A percentile compares a stretch with the other conserved stretches of the same genome.
These are phyloP conservation scores for Austroboletus niveus DNA, from an alignment of 1,284 basidiomycete species.

Conservation along the genomic window DNA sequence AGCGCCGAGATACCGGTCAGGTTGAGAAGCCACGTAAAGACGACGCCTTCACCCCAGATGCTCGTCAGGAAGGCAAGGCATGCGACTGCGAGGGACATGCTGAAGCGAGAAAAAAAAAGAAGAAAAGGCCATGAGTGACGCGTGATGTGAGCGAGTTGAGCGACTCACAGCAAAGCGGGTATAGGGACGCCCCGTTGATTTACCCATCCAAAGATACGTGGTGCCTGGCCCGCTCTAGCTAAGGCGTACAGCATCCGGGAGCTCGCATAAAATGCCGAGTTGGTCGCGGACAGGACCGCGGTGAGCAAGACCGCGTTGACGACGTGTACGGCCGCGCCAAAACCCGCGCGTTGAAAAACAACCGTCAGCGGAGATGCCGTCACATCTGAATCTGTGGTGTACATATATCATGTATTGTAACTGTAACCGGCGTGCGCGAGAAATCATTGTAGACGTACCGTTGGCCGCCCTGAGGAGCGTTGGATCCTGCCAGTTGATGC, in stretches of 20 bases:
- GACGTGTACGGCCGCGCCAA: conserved; percentile 54
- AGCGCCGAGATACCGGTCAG: conserved; percentile 69
- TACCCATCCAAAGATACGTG: conserved; percentile 47
- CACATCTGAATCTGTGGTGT: conserved; percentile 40
- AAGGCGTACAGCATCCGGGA: conserved; percentile 61
- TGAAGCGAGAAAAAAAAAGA: conserved; percentile 12
- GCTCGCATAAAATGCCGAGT: conserved; percentile 63
- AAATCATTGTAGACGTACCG: conserved; percentile 29
- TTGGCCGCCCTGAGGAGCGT: conserved; percentile 46
- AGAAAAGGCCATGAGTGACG: too few relatives aligned
- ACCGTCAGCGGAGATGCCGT: conserved; percentile 57
- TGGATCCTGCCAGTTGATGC: conserved; percentile 52
- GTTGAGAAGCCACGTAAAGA: conserved; percentile 62
- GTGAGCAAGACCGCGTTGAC: conserved; percentile 63
- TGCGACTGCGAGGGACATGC: conserved; percentile 43
- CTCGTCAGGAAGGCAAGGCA: conserved; percentile 54
- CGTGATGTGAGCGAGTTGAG: too few relatives aligned
- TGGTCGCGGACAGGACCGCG: conserved; percentile 60
- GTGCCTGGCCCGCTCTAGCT: conserved; percentile 46
- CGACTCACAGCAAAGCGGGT: conserved; percentile 47
- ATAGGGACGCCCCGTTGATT: conserved; percentile 65
- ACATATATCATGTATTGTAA: background rate
- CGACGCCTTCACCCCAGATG: conserved; percentile 53
- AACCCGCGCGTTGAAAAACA: conserved; percentile 56
- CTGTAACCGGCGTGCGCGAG: background rate